phyloP scores from a whole-genome alignment of 306 rosid genomes.

The Sphenostylis stenocarpa region DNA sequence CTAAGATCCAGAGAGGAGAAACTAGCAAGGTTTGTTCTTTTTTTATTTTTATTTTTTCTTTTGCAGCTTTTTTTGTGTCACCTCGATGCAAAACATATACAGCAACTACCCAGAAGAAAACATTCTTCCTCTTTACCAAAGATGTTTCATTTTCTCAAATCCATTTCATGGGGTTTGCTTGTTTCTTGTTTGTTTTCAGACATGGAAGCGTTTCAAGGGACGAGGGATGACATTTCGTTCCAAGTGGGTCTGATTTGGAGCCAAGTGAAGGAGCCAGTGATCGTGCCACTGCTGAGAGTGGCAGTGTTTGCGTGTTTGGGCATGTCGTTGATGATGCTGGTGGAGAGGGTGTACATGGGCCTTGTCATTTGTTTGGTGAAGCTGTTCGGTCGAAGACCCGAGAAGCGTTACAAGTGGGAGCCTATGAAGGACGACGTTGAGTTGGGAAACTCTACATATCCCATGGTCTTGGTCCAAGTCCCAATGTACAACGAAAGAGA shows the following conservation, averaged over 20 bases:
- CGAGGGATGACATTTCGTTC: conserved; percentile 48
- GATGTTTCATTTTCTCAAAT: not conserved
- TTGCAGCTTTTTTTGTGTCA: not conserved
- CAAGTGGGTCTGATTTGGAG: conserved; percentile 58
- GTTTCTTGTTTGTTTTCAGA: conserved; percentile 15
- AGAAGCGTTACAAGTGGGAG: conserved; percentile 81
- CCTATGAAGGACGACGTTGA: conserved; percentile 71
- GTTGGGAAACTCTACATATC: conserved; percentile 69
- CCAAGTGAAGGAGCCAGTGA: conserved; percentile 61
- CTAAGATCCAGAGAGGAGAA: not conserved
- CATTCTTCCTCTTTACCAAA: conserved; percentile 22
- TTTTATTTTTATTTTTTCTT: not conserved
- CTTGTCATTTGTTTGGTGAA: conserved; percentile 57
- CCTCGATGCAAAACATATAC: not conserved
- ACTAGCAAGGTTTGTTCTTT: not conserved
- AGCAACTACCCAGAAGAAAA: conserved; percentile 15
- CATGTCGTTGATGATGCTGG: conserved; percentile 72
- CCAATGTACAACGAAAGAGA: conserved; percentile 96
- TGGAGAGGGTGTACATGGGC: conserved; percentile 79
- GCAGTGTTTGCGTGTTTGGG: conserved; percentile 54
- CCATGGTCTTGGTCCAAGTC: conserved; percentile 79
- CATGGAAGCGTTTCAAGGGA: conserved; percentile 62
- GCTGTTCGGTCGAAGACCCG: conserved; percentile 63
- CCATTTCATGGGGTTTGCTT: not conserved
- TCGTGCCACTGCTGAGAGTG: conserved; percentile 61